Evolutionary conservation across 176 grass and related monocot genomes (phyloP).

Genomic region (Cenchrus fungigraminus): DNA sequence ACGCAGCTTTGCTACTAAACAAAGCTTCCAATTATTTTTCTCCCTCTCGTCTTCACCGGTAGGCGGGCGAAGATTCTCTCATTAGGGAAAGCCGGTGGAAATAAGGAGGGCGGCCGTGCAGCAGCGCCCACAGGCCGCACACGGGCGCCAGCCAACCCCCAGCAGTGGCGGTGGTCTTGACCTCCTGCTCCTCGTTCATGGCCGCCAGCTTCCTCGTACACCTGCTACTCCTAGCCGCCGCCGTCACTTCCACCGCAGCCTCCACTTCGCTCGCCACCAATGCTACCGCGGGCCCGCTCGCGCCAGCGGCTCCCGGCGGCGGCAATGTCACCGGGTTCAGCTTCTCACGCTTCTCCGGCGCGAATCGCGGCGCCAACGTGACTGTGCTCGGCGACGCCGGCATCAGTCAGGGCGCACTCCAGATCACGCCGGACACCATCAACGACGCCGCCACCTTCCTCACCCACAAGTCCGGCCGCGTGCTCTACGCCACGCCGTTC

Average conservation of each 20-base stretch:
- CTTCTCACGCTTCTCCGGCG: slow-evolving; percentile 52
- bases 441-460: slow-evolving; percentile 47
- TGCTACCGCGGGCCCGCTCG: slow-evolving; percentile 1
- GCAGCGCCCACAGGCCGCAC: neutral
- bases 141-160: neutral
- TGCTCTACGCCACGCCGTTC: slow-evolving; percentile 52
- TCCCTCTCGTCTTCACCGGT: neutral
- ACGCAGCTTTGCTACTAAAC: slow-evolving; percentile 35
- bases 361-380: slow-evolving; percentile 9
- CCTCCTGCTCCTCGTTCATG: slow-evolving; percentile 25
- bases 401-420: slow-evolving; percentile 58
- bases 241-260: neutral
- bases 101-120: slow-evolving; percentile 26
- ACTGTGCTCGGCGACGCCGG: slow-evolving; percentile 43
- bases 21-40: neutral
- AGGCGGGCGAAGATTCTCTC: slow-evolving; percentile 24
- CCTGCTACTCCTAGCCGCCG: slow-evolving; percentile 21
- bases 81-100: neutral
- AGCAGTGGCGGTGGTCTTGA: neutral
- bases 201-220: slow-evolving; percentile 49
- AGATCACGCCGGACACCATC: slow-evolving; percentile 72
- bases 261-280: slow-evolving; percentile 46
- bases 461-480: slow-evolving; percentile 66
- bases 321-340: slow-evolving; percentile 20
- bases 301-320: neutral